Evolutionary conservation across 352 stramenopile species (phyloP), one percentile per base, ranked within the genome.

Genomic region (Aphanomyces euteiches): DNA sequence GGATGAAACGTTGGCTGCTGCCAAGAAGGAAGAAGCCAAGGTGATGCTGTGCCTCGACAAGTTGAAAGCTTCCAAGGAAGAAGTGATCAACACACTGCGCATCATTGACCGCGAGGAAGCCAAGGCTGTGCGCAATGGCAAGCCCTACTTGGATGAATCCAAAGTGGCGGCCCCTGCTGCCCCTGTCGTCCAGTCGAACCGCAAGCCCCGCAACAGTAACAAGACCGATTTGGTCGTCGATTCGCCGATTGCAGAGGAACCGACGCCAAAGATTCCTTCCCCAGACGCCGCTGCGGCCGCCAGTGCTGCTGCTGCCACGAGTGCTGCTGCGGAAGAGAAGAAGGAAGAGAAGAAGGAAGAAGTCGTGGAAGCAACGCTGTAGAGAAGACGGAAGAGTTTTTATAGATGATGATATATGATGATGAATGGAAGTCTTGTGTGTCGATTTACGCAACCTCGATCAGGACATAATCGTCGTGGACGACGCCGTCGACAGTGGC

Each of bases 101-200:
- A 92, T 95, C 70, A 93, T 95, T 78, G 87, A 95, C 74, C 84
- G 93, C 61, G 87, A 95, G 73, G 87, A 95, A 77, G 87, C 87
- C 37, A 92, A 92, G 78, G 87, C 87, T n/a, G 87, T 95, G 61
- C 84, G 87, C 58, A 79, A 77, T 36, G 85, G 87, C 67, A 95
- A 95, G 79, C 81, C 82, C 4, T 75, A 83, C 60, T 84, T 79
- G 34, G 83, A 90, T 56, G 85, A 80, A 74, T 81, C 74, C 63
- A 87, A 80, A 73, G 78, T 82, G 66, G 72, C 75, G 28, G 69
- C 63, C n/a, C 54, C 28, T 60, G 41, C 28, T 15, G 36, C 58
- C 58, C 47, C 65, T 19, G 38, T 53, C 56, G 73, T 67, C 65
- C 72, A 50, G 21, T 70, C 64, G 15, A 70, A 70, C 64, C 64